Percentiles rank a stretch among this genome's conserved stretches.
Conservation (phyloP, 345 rosid genomes). For the Psidium guajava region DNA sequence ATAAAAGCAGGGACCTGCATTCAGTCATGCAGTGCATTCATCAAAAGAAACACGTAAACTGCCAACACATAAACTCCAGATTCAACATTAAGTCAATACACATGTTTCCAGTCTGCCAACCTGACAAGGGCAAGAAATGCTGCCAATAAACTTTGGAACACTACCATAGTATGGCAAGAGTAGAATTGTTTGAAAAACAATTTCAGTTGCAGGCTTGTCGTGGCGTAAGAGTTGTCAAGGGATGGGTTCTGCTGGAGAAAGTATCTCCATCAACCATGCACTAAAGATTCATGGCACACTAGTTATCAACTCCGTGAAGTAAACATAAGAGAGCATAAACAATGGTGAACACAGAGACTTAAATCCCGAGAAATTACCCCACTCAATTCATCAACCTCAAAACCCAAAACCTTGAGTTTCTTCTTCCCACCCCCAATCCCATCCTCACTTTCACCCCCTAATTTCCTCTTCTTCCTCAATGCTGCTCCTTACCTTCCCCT, state of each 20-base stretch:
- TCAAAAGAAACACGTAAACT: not conserved
- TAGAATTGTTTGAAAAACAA: not conserved
- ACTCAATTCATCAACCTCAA: not conserved
- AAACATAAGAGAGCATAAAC: not conserved
- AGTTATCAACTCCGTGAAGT: not conserved
- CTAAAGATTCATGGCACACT: not conserved
- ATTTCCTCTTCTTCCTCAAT: conserved; percentile 48
- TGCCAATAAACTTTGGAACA: not conserved
- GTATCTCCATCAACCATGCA: not conserved
- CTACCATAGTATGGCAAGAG: not conserved
- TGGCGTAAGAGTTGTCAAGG: not conserved
- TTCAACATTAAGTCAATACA: not conserved
- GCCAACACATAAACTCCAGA: not conserved
- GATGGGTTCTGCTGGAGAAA: not conserved
- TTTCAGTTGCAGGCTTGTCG: not conserved
- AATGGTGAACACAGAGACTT: not conserved
- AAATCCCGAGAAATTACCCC: not conserved
- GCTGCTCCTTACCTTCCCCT: conserved; percentile 38
- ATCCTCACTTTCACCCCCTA: conserved; percentile 13
- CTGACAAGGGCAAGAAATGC: not conserved
- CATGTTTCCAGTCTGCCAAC: not conserved
- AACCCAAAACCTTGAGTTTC: conserved; percentile 6
- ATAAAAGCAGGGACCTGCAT: not conserved
- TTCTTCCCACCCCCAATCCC: conserved; percentile 24
- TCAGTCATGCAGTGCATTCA: not conserved